Evolutionary conservation across 441 rosid genomes (phyloP).

Genomic region (Eutrema salsugineum): DNA sequence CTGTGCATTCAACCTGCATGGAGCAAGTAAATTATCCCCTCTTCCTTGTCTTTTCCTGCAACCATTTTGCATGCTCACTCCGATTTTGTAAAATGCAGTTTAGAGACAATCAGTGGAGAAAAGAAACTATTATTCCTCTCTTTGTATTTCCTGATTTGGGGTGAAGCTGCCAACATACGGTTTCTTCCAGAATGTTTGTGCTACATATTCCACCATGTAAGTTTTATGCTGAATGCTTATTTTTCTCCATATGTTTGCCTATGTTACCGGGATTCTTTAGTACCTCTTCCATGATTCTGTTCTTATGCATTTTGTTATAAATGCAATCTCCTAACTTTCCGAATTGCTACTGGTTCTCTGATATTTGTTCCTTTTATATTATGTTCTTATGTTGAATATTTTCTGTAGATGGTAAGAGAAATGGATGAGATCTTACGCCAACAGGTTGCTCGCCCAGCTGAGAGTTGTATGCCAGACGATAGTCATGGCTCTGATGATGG

Average conservation of each 20-base stretch:
- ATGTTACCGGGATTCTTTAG: background rate
- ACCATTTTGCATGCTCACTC: slow-evolving; percentile 20
- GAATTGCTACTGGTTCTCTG: background rate
- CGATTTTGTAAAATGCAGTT: slow-evolving; percentile 44
- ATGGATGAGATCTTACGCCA: slow-evolving; percentile 82
- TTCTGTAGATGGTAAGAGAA: slow-evolving; percentile 86
- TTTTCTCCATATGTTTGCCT: slow-evolving; percentile 3
- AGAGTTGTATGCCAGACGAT: slow-evolving; percentile 70
- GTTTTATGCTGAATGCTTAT: slow-evolving; percentile 27
- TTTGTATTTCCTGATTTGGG: slow-evolving; percentile 92
- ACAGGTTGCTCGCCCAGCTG: slow-evolving; percentile 72
- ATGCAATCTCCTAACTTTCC: slow-evolving; percentile 3
- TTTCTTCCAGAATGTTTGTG: slow-evolving; percentile 99
- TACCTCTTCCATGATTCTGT: background rate
- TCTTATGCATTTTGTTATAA: background rate
- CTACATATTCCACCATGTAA: slow-evolving; percentile 97
- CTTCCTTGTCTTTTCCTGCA: slow-evolving; percentile 21
- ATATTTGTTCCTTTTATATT: background rate
- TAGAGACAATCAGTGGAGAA: slow-evolving; percentile 77
- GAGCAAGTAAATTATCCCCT: slow-evolving; percentile 60
- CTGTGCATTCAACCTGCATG: slow-evolving; percentile 85
- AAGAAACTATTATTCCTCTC: slow-evolving; percentile 82
- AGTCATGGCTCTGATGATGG: slow-evolving; percentile 61
- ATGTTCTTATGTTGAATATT: background rate
- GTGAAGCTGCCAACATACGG: slow-evolving; percentile 95